phyloP scores from a whole-genome alignment of 805 yeast species.

The Candida peoriensis region DNA sequence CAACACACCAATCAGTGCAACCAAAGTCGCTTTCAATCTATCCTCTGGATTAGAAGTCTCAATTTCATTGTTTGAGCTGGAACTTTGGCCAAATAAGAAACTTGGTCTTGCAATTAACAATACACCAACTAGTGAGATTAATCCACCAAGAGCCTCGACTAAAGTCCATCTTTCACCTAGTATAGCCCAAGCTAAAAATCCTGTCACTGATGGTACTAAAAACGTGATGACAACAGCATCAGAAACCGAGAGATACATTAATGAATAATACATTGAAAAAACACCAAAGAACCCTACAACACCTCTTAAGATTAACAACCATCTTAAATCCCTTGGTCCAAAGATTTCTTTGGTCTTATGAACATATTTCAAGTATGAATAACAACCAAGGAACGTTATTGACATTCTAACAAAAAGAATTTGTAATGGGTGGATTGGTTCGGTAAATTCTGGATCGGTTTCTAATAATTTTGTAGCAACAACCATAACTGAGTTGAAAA shows the following conservation, averaged over 20 bases:
- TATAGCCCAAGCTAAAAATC: conserved; percentile 62
- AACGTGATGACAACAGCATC: conserved; percentile 83
- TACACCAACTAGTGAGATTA: conserved; percentile 70
- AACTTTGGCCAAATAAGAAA: conserved; percentile 53
- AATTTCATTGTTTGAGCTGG: conserved; percentile 28
- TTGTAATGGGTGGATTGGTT: conserved; percentile 72
- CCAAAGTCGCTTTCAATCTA: conserved; percentile 55
- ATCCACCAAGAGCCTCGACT: conserved; percentile 65
- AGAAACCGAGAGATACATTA: conserved; percentile 67
- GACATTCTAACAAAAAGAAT: conserved; percentile 73
- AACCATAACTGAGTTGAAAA: conserved; percentile 75
- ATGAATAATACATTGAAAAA: conserved; percentile 68
- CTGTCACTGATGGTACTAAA: conserved; percentile 71
- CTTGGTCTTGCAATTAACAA: conserved; percentile 76
- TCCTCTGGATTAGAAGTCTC: conserved; percentile 51
- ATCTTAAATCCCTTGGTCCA: conserved; percentile 60
- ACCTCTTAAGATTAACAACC: conserved; percentile 57
- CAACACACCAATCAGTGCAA: conserved; percentile 61
- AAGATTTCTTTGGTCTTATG: conserved; percentile 57
- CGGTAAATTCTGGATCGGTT: conserved; percentile 51
- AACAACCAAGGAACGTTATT: conserved; percentile 59
- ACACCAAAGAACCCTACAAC: conserved; percentile 75
- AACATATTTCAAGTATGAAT: conserved; percentile 46
- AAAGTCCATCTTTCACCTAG: conserved; percentile 62
- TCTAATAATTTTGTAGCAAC: conserved; percentile 71